Evolutionary conservation across 2,329 filamentous ascomycete species (phyloP), one percentile per base, ranked within the genome.

Genomic region (Phoma sp.): DNA sequence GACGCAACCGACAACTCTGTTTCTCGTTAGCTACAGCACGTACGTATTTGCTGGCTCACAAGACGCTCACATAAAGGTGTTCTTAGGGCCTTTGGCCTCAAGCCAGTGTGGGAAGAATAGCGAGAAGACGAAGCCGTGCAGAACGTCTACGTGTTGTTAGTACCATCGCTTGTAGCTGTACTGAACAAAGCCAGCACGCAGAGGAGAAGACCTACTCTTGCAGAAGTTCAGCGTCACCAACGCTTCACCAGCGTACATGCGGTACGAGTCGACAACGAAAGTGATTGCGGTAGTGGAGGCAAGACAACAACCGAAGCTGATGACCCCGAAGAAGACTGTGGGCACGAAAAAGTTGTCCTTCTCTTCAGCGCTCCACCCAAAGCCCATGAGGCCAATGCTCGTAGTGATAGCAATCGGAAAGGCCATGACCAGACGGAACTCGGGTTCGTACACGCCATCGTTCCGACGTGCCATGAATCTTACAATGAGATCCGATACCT

Each of bases 381-480:
- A 98, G 2, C 92, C 94, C 87, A 97, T 96, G 15, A 98, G 83
- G 0, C 95, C 95, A 29, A 94, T 86, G 1, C 88, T 86, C 0
- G 93, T 97, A 3, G 87, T 86, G 49, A 97, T 68, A 0, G 88
- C 81, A 29, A 97, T 88, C 0, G 93, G 94, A 3, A 88, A 76
- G 0, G 87, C 91, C 94, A 98, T 72, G 27, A 72, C 40, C 2
- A 72, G 60, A 32, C 69, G 60, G 70, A 96, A 98, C 74, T 98
- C 94, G 0, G 94, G 94, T 74, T 98, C 94, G 73, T 97, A 98
- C 2, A 98, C 80, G 2, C 94, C 94, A n/a, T 91, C 92, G 64
- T 98, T 98, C 25, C 88, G 87, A 32, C 88, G 84, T 2, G 91
- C 84, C 89, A 98, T 92, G 55, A 81, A 88, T 47, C 87, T 87